Conservation (phyloP, 768 basidiomycete species). For the Panaeolus papilionaceus region DNA sequence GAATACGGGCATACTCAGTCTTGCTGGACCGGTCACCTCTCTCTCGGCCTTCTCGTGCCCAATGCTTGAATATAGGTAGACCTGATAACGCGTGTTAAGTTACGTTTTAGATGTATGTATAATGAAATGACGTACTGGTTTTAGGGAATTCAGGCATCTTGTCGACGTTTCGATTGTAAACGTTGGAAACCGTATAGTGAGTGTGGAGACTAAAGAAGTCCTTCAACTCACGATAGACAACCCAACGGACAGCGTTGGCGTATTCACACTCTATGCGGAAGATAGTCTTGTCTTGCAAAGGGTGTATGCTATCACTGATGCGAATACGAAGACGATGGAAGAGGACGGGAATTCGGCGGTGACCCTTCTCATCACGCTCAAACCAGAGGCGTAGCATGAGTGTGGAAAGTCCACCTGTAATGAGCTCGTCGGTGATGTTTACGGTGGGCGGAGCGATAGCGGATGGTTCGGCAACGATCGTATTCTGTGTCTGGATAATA, state of each 20-base stretch:
- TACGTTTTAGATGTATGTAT: not conserved
- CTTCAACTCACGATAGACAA: conserved; percentile 90
- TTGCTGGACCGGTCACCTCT: conserved; percentile 59
- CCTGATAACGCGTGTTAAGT: conserved; percentile 43
- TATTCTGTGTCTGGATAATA: conserved; percentile 45
- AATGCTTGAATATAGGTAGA: conserved; percentile 90
- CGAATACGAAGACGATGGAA: conserved; percentile 84
- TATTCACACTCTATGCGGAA: conserved; percentile 97
- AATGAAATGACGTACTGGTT: conserved; percentile 56
- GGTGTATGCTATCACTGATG: conserved; percentile 86
- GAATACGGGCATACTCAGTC: conserved; percentile 80
- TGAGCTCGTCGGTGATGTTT: conserved; percentile 84
- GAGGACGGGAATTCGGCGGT: conserved; percentile 79
- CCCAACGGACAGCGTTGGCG: conserved; percentile 92
- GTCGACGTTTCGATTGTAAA: conserved; percentile 72
- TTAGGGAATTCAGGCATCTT: conserved; percentile 92
- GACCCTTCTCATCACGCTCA: conserved; percentile 85
- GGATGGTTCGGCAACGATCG: conserved; percentile 47
- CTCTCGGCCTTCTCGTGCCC: conserved; percentile 67
- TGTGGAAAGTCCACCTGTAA: conserved; percentile 78
- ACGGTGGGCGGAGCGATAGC: conserved; percentile 59
- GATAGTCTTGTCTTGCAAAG: conserved; percentile 77
- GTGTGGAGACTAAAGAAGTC: conserved; percentile 92
- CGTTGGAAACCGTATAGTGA: conserved; percentile 88
- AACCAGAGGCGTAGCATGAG: conserved; percentile 85